These are phyloP conservation scores for Heliosperma pusillum DNA, from an alignment of 148 eudicot genomes.

Conservation along the genomic window DNA sequence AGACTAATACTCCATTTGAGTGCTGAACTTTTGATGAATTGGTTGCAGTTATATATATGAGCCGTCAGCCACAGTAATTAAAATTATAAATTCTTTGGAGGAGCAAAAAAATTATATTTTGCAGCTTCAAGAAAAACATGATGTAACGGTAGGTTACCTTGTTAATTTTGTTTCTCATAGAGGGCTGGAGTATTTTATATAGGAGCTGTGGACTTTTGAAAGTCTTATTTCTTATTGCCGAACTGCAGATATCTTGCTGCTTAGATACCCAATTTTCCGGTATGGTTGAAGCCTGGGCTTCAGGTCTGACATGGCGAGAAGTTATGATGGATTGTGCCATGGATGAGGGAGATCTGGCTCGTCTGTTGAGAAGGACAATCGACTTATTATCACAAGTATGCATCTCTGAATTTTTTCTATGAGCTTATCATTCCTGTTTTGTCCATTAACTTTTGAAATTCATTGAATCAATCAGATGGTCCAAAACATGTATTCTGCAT, in stretches of 20 bases:
- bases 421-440: not conserved
- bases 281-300: constrained; percentile 99
- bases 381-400: constrained; percentile 86
- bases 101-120: constrained; percentile 73
- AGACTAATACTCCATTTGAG: not conserved
- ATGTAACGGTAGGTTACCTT: constrained; percentile 51
- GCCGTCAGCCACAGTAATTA: constrained; percentile 67
- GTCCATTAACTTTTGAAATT: not conserved
- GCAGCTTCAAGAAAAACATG: constrained; percentile 87
- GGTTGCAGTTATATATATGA: constrained; percentile 79
- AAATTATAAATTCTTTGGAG: constrained; percentile 57
- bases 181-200: not conserved
- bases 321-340: constrained; percentile 99
- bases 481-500: not conserved
- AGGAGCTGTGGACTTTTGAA: not conserved
- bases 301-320: constrained; percentile 96
- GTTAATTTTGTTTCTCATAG: not conserved
- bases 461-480: not conserved
- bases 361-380: constrained; percentile 78
- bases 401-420: not conserved
- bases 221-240: constrained; percentile 17
- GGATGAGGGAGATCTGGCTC: constrained; percentile 99
- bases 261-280: constrained; percentile 96
- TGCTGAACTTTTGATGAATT: constrained; percentile 18
- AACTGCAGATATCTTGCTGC: constrained; percentile 79